Percentiles rank a stretch among this genome's conserved stretches.
Evolutionary conservation across 257 asterid genomes (phyloP).

Genomic region (Galeopsis tetrahit): DNA sequence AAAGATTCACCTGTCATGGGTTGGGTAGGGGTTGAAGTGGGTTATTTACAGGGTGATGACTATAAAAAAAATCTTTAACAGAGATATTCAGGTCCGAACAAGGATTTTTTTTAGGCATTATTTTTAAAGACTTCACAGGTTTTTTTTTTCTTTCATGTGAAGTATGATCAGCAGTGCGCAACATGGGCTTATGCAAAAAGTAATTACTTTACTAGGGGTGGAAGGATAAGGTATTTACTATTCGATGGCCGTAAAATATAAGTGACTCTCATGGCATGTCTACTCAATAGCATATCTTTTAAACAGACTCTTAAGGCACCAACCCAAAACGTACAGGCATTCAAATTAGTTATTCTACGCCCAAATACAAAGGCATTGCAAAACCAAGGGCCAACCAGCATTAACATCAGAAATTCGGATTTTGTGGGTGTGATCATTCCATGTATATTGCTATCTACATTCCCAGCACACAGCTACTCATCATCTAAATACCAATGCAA

Average conservation of each 20-base stretch:
- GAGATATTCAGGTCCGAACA: background rate
- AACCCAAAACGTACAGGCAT: constrained; percentile 5
- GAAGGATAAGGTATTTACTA: background rate
- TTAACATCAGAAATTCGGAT: background rate
- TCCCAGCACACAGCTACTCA: background rate
- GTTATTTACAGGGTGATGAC: background rate
- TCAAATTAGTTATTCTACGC: background rate
- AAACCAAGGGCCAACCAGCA: constrained; percentile 10
- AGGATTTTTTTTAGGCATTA: background rate
- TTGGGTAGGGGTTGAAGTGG: background rate
- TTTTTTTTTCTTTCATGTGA: background rate
- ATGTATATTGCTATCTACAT: constrained; percentile 4
- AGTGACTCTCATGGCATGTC: background rate
- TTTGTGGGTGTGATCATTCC: constrained; percentile 6
- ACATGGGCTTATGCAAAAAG: constrained; percentile 4
- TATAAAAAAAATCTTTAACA: no score
- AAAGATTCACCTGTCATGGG: background rate
- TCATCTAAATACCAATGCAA: constrained; percentile 1
- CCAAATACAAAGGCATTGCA: constrained; percentile 3
- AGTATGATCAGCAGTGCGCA: background rate
- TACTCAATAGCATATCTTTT: constrained; percentile 14
- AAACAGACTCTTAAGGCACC: constrained; percentile 13
- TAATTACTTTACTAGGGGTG: background rate
- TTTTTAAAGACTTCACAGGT: background rate
- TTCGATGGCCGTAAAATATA: background rate